Base-by-base conservation (phyloP, 2,329 filamentous ascomycete species). In the Penicillium sp. region DNA sequence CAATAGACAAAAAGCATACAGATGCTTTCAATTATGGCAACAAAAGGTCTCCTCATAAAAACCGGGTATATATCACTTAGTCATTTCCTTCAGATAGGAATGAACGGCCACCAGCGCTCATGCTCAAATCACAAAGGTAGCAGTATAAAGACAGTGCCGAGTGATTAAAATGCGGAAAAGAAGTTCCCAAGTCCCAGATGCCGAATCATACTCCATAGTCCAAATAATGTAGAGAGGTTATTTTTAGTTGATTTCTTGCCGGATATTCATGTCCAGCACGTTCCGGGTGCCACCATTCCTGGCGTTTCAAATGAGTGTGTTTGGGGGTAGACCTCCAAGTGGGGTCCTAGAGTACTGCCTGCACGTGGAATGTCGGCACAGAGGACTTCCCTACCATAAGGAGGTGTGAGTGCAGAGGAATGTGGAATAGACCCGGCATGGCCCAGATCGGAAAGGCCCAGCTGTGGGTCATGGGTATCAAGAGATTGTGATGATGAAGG, bases 371-470 rank as follows among this genome's bases (percentile, higher is more conserved):
- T 47, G 46, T 62, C 58, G 27, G 63, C 59, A 44, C 68, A 66
- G 23, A 65, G 53, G 24, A 63, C 50, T 38, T 72, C 70, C 44
- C 65, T 61, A 5, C 66, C 57, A 44, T 68, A 73, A 25, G 63
- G 62, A 27, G 71, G 66, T 15, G 69, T 69, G 37, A 68, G 74
- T 9, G 66, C 59, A 1, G 70, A 65, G 2, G 71, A 66, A 20
- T 69, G 66, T 2, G 65, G 61, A 15, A 69, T 58, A 3, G 63
- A 60, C 27, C 58, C 57, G 35, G 60, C 45, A 44, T 69, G 65
- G 40, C 56, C 56, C 27, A 67, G 61, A 29, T 68, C 66, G 1
- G 66, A 61, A 1, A 67, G 49, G 9, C 62, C 58, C 3, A 58
- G 27, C 6, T 62, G 59, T 18, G 62, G 52, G 42, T 72, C 68